These are phyloP conservation scores for Tricharina praecox DNA, from an alignment of 495 filamentous ascomycete species.

Conservation along the genomic window DNA sequence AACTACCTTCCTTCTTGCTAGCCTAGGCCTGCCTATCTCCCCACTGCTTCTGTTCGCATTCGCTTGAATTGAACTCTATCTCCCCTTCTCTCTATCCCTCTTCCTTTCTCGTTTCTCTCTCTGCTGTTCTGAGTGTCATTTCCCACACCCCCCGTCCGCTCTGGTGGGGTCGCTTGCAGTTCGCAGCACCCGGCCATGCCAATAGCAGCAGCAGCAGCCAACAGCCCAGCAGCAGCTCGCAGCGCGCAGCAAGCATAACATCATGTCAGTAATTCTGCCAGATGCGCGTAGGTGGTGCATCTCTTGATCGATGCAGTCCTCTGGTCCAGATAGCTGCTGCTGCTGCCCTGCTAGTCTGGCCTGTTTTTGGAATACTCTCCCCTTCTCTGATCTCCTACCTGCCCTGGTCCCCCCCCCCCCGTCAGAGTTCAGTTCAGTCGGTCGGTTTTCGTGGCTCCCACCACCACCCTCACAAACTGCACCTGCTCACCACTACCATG, in stretches of 20 bases:
- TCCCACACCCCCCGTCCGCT: too few relatives aligned
- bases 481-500: background rate
- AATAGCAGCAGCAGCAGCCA: too few relatives aligned
- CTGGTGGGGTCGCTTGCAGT: too few relatives aligned
- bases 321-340: constrained; percentile 8
- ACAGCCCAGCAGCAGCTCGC: too few relatives aligned
- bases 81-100: background rate
- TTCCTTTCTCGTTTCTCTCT: too few relatives aligned
- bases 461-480: background rate
- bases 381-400: too few relatives aligned
- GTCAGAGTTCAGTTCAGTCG: too few relatives aligned
- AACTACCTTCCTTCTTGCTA: constrained; percentile 7
- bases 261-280: background rate
- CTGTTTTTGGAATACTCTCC: too few relatives aligned
- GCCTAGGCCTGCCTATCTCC: background rate
- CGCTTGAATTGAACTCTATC: background rate
- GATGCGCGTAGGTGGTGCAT: background rate
- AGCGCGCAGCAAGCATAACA: background rate
- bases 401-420: constrained; percentile 11
- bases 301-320: constrained; percentile 2
- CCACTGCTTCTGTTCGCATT: constrained; percentile 1
- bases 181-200: too few relatives aligned
- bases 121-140: too few relatives aligned
- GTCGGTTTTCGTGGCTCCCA: background rate
- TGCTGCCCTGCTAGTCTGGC: too few relatives aligned